These are phyloP conservation scores for Typha latifolia DNA, from an alignment of 176 grass and related monocot genomes.

Conservation along the genomic window DNA sequence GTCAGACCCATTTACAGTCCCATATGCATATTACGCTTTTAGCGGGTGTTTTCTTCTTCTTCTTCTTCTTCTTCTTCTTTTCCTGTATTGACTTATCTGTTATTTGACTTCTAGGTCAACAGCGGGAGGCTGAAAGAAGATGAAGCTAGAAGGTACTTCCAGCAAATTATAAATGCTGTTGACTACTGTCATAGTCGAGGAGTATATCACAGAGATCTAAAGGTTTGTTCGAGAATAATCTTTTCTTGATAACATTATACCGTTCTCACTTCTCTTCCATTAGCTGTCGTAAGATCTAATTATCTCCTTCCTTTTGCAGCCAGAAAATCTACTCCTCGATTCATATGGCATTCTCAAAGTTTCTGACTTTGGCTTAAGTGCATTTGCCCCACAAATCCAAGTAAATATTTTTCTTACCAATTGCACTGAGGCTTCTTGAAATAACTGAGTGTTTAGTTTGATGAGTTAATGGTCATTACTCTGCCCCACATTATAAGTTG, in stretches of 20 bases:
- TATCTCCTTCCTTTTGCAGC: slow-evolving; percentile 44
- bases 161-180: slow-evolving; percentile 95
- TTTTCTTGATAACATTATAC: not conserved
- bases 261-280: not conserved
- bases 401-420: slow-evolving; percentile 33
- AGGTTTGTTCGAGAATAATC: slow-evolving; percentile 38
- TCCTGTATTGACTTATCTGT: not conserved
- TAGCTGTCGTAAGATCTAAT: not conserved
- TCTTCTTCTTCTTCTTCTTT: too few relatives aligned
- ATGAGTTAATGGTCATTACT: not conserved
- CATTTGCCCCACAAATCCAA: slow-evolving; percentile 59
- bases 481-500: too few relatives aligned
- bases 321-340: slow-evolving; percentile 92
- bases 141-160: slow-evolving; percentile 87
- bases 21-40: not conserved
- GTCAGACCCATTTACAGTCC: not conserved
- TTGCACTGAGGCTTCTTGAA: not conserved
- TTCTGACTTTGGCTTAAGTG: slow-evolving; percentile 91
- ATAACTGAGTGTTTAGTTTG: not conserved
- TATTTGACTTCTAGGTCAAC: slow-evolving; percentile 42
- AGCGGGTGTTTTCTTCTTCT: not conserved
- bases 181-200: slow-evolving; percentile 94
- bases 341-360: slow-evolving; percentile 80
- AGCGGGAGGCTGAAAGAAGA: slow-evolving; percentile 68
- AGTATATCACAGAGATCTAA: slow-evolving; percentile 94